Conservation (phyloP, 129 eudicot genomes). For the Arctium minus region DNA sequence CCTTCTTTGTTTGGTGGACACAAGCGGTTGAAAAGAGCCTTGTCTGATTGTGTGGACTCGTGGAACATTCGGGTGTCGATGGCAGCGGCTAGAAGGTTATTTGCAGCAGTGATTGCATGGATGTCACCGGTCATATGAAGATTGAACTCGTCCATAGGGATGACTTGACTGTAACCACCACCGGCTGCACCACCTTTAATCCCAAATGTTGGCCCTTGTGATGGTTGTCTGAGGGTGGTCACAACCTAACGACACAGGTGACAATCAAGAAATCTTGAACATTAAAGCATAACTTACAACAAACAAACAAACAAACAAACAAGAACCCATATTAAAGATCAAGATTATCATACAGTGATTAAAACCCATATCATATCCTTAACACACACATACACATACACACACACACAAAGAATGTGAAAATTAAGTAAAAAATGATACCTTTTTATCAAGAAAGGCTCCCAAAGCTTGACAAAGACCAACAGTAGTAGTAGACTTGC, state of each 20-base stretch:
- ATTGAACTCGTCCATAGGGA: conserved; percentile 99
- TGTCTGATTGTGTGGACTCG: conserved; percentile 78
- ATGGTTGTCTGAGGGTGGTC: conserved; percentile 94
- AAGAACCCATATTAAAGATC: neutral
- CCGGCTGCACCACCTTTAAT: conserved; percentile 99
- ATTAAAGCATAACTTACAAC: neutral
- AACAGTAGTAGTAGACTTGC: conserved; percentile 97
- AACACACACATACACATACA: neutral
- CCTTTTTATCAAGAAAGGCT: conserved; percentile 95
- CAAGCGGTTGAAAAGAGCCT: conserved; percentile 77
- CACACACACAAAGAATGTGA: neutral
- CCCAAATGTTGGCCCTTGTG: conserved; percentile 99
- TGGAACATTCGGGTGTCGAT: conserved; percentile 91
- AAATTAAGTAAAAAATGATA: conserved; percentile 11
- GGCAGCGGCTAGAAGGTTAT: conserved; percentile 96
- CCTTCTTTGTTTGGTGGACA: conserved; percentile 95
- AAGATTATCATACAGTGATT: neutral
- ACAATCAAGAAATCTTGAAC: conserved; percentile 20
- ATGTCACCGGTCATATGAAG: conserved; percentile 97
- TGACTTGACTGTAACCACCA: conserved; percentile 99
- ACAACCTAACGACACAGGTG: conserved; percentile 53
- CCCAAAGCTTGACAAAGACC: conserved; percentile 99
- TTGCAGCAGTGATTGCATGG: conserved; percentile 97
- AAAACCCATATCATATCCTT: conserved; percentile 1
- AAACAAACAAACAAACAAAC: neutral